Evolutionary conservation across 371 early-diverging fungal species (phyloP), one percentile per base, ranked within the genome.

Genomic region (Mortierella sp.): DNA sequence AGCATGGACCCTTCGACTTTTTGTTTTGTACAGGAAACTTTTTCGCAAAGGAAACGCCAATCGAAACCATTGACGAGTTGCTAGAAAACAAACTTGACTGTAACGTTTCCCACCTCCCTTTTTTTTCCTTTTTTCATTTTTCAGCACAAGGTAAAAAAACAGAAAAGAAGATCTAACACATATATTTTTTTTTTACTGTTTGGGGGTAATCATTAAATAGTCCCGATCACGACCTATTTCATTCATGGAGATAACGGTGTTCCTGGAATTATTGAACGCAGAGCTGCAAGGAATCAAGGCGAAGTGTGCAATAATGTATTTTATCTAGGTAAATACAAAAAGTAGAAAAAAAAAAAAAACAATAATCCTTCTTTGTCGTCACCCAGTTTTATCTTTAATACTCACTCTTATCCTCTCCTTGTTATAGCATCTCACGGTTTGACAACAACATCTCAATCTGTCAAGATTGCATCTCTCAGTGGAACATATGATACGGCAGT

Each of bases 1-100:
- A 96, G 76, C 88, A 92, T 68, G 96, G 96, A 0, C 96, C 97
- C 9, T 97, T 97, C 74, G 93, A 93, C 55, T 76, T 94, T 22
- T 83, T 93, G 40, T 84, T 97, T 7, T 89, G 93, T 51, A 86
- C 89, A 0, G 97, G 97, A 49, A 93, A 96, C 85, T 91, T 97
- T 57, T 95, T 95, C 81, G 86, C 82, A 12, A 55, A 84, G 28
- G 85, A 87, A 6, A 78, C 74, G 0, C 72, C 84, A 19, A 85
- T 80, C 28, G 81, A 81, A 31, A 76, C 78, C n/a, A 80, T 90
- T 40, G 78, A 86, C 8, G 86, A 87, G 15, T 85, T 95, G 10
- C 69, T 92, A 35, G 57, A 64, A 10, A 85, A 89, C 26, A 84
- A 88, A 43, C 86, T 94, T 22, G 84, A 89, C 32, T 88, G 92